A percentile compares a stretch with the other conserved stretches of the same genome.
phyloP scores from a whole-genome alignment of 179 eudicot genomes.

The Silene noctiflora region DNA sequence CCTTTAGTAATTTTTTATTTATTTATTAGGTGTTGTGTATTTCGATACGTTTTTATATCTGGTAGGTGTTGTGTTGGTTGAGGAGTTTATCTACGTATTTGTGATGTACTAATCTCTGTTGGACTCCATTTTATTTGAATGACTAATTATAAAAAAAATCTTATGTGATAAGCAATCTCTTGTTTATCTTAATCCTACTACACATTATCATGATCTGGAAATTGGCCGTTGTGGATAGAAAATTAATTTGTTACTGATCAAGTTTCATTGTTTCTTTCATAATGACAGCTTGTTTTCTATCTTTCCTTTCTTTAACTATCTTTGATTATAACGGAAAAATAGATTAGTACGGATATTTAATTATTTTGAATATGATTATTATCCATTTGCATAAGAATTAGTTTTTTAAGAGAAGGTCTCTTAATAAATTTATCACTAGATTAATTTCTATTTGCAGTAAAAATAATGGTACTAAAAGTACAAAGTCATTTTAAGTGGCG shows the following conservation, averaged over 20 bases:
- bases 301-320: background rate
- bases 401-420: no score
- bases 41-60: background rate
- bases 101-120: background rate
- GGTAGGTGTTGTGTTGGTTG: conserved; percentile 25
- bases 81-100: conserved; percentile 21
- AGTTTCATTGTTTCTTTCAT: background rate
- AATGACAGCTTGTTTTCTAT: background rate
- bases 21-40: no score
- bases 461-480: no score
- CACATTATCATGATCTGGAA: conserved; percentile 1
- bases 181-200: background rate
- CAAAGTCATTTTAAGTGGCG: no score
- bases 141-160: background rate
- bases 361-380: background rate
- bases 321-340: background rate
- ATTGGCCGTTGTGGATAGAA: background rate
- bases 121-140: background rate
- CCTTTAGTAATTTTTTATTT: no score
- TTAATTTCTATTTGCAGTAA: no score
- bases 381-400: background rate
- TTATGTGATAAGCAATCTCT: background rate
- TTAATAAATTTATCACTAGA: no score
- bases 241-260: background rate
- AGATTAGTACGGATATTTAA: background rate